Conservation (phyloP, 345 rosid genomes). For the Ailanthus altissimus region DNA sequence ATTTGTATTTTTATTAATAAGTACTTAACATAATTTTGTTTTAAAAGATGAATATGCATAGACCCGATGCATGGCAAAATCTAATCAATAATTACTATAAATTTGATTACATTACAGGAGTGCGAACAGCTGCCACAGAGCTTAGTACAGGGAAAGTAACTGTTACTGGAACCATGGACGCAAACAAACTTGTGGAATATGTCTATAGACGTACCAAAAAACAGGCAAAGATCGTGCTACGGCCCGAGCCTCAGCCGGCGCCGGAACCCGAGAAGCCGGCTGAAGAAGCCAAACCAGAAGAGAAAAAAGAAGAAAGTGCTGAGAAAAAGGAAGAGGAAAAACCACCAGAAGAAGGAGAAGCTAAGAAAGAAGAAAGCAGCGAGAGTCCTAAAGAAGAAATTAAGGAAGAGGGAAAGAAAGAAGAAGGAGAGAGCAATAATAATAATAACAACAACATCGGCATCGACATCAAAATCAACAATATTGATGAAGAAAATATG, state of each 20-base stretch:
- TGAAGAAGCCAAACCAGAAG: conserved; percentile 42
- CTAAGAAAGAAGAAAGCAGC: conserved; percentile 23
- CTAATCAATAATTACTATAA: too few relatives aligned
- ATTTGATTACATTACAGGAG: conserved; percentile 44
- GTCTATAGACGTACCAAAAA: conserved; percentile 79
- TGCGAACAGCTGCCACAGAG: conserved; percentile 75
- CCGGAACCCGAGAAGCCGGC: conserved; percentile 42
- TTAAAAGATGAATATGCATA: too few relatives aligned
- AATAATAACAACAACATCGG: background rate
- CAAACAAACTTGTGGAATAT: conserved; percentile 75
- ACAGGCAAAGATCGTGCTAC: conserved; percentile 79
- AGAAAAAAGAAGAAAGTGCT: conserved; percentile 29
- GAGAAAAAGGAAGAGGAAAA: conserved; percentile 41
- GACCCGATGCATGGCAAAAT: too few relatives aligned
- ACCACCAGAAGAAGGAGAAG: conserved; percentile 30
- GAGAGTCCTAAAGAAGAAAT: conserved; percentile 23
- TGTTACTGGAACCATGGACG: conserved; percentile 92
- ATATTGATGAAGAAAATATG: conserved; percentile 58
- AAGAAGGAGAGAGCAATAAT: conserved; percentile 22
- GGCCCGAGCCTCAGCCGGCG: conserved; percentile 56
- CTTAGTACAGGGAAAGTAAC: conserved; percentile 65
- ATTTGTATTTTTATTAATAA: too few relatives aligned
- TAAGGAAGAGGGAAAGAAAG: conserved; percentile 21
- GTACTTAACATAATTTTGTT: too few relatives aligned
- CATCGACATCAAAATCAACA: too few relatives aligned